Evolutionary conservation across 345 rosid species (phyloP).

Genomic region (Combretum micranthum): DNA sequence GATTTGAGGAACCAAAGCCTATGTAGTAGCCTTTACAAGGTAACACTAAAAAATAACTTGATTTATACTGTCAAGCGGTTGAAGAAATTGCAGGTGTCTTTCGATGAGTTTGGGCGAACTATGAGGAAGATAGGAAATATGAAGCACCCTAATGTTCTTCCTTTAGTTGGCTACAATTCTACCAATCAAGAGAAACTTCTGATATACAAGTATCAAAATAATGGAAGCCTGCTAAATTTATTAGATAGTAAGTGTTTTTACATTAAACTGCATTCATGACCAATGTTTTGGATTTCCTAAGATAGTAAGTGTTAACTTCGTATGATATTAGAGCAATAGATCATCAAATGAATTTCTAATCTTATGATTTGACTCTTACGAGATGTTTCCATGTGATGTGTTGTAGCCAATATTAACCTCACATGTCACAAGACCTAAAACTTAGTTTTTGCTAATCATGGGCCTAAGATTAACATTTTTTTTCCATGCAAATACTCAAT

Average conservation of each 20-base stretch:
- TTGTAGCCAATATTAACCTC: too few relatives aligned
- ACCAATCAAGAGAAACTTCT: constrained; percentile 43
- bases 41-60: constrained; percentile 28
- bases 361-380: too few relatives aligned
- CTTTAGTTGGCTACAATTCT: constrained; percentile 40
- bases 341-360: too few relatives aligned
- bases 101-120: constrained; percentile 29
- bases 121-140: constrained; percentile 42
- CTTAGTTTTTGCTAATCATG: too few relatives aligned
- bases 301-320: too few relatives aligned
- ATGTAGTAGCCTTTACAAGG: constrained; percentile 51
- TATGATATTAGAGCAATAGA: too few relatives aligned
- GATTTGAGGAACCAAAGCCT: constrained; percentile 34
- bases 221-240: constrained; percentile 44
- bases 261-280: too few relatives aligned
- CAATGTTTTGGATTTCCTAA: too few relatives aligned
- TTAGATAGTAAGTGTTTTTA: constrained; percentile 27
- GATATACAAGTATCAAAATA: constrained; percentile 47
- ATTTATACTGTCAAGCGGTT: constrained; percentile 49
- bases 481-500: neutral
- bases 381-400: too few relatives aligned
- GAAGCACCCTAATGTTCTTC: constrained; percentile 53
- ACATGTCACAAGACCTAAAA: too few relatives aligned
- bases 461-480: neutral
- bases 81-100: constrained; percentile 38